Evolutionary conservation across 164 flowering plant species (phyloP).

Genomic region (Sedum album): DNA sequence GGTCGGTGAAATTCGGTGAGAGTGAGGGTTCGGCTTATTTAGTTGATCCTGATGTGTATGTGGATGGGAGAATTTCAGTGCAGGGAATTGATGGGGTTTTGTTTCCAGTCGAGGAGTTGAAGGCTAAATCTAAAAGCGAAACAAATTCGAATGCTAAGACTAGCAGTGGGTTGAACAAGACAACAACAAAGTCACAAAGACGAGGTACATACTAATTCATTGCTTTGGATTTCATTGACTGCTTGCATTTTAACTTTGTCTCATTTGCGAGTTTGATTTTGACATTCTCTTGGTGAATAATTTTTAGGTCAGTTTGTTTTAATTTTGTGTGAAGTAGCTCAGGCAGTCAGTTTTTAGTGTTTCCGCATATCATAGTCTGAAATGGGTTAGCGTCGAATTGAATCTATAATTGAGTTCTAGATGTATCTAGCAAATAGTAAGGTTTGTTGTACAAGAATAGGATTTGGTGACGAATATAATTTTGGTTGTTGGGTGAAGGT

Average conservation of each 20-base stretch:
- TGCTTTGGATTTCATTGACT: not conserved
- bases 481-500: not conserved
- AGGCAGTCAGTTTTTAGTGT: not conserved
- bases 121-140: slow-evolving; percentile 16
- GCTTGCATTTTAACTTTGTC: not conserved
- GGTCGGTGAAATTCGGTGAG: slow-evolving; percentile 69
- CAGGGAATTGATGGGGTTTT: slow-evolving; percentile 80
- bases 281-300: not conserved
- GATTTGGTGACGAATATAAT: not conserved
- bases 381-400: not conserved
- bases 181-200: slow-evolving; percentile 30
- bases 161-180: slow-evolving; percentile 14
- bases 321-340: not conserved
- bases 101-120: slow-evolving; percentile 35
- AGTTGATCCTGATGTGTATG: slow-evolving; percentile 75
- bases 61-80: slow-evolving; percentile 77
- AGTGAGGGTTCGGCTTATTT: slow-evolving; percentile 51
- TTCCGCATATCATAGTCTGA: not conserved
- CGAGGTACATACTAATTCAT: slow-evolving; percentile 39
- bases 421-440: not conserved
- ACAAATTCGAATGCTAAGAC: slow-evolving; percentile 8
- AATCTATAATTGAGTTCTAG: not conserved
- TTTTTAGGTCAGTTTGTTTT: not conserved
- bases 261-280: too few relatives aligned
- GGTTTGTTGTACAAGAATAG: not conserved